Base-by-base conservation (phyloP, 2,329 filamentous ascomycete species). In the Monascus ruber region DNA sequence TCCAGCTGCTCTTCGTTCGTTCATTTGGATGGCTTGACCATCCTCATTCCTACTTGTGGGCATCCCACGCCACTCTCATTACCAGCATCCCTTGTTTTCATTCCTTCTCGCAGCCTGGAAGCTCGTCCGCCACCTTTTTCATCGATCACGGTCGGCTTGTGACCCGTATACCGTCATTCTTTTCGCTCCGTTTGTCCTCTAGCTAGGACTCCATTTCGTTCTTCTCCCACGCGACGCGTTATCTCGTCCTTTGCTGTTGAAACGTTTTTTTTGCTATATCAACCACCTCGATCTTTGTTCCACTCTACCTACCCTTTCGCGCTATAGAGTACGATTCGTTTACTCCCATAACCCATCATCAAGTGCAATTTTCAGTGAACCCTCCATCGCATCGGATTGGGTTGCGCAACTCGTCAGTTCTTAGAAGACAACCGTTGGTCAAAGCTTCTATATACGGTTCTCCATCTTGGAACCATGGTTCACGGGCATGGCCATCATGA, bases 41-140 rank as follows among this genome's bases (percentile, higher is more conserved):
- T 24, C 31, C 40, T 44, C 27, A 17, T 38, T 39, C 35, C 26
- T 36, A 36, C 29, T 35, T 34, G 34, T 46, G 39, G 36, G 33
- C 31, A 37, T 36, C 29, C 39, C 42, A 44, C 37, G 33, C 29
- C 24, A 17, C 17, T 17, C 17, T 17, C 17, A 17, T 17, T 17
- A 17, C 17, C 17, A 17, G 17, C 17, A 40, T 28, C 32, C 24
- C 5, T 25, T 24, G 25, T 43, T 51, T 39, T 38, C 44, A 44
- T 43, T 38, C 40, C 41, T 40, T 40, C 37, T 45, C 47, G 48
- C 46, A 45, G 50, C 52, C 50, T 53, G 51, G 57, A 52, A 51
- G 51, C 55, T 56, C 53, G 56, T 57, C 10, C 10, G 28, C 28
- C 51, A 55, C 54, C 55, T 52, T 59, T 61, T 56, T 52, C 10